Evolutionary conservation across 495 filamentous ascomycete genomes (phyloP).

Genomic region (Patellaria atrata): DNA sequence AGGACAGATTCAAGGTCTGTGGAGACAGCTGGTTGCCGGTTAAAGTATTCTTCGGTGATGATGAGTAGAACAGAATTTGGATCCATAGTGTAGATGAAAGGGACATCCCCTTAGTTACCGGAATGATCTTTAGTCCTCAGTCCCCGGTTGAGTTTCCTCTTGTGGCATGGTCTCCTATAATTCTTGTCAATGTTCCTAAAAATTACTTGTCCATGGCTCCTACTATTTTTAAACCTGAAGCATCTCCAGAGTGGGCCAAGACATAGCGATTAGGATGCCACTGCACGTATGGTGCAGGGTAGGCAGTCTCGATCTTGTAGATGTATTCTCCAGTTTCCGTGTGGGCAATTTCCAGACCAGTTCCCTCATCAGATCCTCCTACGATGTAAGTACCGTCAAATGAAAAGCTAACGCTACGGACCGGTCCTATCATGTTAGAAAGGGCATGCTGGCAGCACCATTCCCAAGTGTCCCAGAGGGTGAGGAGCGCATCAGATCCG

Average conservation of each 20-base stretch:
- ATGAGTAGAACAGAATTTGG: slow-evolving; percentile 42
- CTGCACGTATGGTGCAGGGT: slow-evolving; percentile 44
- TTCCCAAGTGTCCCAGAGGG: slow-evolving; percentile 82
- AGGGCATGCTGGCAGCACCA: slow-evolving; percentile 82
- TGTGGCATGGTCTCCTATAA: too few relatives aligned
- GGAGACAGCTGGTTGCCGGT: slow-evolving; percentile 33
- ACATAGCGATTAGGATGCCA: slow-evolving; percentile 89
- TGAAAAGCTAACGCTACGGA: slow-evolving; percentile 75
- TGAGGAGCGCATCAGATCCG: slow-evolving; percentile 74
- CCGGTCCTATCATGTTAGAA: slow-evolving; percentile 54
- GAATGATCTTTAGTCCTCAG: too few relatives aligned
- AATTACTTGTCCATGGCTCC: slow-evolving; percentile 27
- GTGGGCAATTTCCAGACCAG: slow-evolving; percentile 45
- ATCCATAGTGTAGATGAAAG: too few relatives aligned
- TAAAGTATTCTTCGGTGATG: slow-evolving; percentile 80
- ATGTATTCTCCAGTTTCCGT: slow-evolving; percentile 79
- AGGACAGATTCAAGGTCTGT: slow-evolving; percentile 31
- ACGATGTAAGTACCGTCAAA: slow-evolving; percentile 83
- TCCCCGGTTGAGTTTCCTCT: too few relatives aligned
- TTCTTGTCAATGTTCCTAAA: too few relatives aligned
- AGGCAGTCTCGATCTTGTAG: slow-evolving; percentile 57
- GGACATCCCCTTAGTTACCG: too few relatives aligned
- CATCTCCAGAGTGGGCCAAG: slow-evolving; percentile 77
- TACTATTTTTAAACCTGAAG: slow-evolving; percentile 68
- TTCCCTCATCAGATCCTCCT: slow-evolving; percentile 70